Percentiles rank a stretch among this genome's conserved stretches.
Conservation (phyloP, 2,329 filamentous ascomycete genomes). For the Camillea tinctor region DNA sequence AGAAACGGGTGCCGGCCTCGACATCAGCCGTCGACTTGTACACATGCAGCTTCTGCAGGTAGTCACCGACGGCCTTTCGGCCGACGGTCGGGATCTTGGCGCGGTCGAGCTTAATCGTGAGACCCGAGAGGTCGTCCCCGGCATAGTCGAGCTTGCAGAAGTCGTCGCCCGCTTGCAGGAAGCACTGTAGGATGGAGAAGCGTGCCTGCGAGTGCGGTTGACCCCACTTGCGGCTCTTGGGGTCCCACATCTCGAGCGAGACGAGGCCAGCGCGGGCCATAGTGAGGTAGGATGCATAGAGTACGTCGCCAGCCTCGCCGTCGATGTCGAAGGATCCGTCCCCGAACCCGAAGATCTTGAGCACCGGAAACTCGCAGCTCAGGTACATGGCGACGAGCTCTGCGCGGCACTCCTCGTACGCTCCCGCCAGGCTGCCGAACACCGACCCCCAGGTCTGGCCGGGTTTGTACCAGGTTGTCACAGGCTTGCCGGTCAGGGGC, state of each 20-base stretch:
- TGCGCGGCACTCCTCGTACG: conserved; percentile 92
- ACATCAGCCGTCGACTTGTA: conserved; percentile 91
- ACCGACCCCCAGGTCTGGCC: conserved; percentile 94
- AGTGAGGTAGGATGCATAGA: conserved; percentile 83
- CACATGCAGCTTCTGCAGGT: conserved; percentile 87
- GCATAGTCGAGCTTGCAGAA: conserved; percentile 81
- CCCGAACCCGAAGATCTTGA: conserved; percentile 90
- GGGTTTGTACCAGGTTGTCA: conserved; percentile 88
- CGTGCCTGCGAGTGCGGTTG: conserved; percentile 90
- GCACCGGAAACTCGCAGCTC: conserved; percentile 80
- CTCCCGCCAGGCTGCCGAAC: conserved; percentile 82
- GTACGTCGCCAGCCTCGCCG: conserved; percentile 77
- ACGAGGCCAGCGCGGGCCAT: conserved; percentile 93
- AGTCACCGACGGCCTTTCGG: conserved; percentile 76
- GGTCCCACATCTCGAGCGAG: conserved; percentile 92
- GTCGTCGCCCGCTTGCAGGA: conserved; percentile 80
- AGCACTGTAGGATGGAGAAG: conserved; percentile 79
- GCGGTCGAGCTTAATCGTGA: conserved; percentile 80
- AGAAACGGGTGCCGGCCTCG: conserved; percentile 73
- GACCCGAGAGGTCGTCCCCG: conserved; percentile 72
- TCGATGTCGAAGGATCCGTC: conserved; percentile 72
- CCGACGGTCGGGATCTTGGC: conserved; percentile 83
- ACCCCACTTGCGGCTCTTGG: conserved; percentile 86
- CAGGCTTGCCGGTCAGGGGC: conserved; percentile 73
- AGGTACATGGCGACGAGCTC: conserved; percentile 93